phyloP scores from a whole-genome alignment of 371 early-diverging fungal genomes.

The Chytridium lagenaria region DNA sequence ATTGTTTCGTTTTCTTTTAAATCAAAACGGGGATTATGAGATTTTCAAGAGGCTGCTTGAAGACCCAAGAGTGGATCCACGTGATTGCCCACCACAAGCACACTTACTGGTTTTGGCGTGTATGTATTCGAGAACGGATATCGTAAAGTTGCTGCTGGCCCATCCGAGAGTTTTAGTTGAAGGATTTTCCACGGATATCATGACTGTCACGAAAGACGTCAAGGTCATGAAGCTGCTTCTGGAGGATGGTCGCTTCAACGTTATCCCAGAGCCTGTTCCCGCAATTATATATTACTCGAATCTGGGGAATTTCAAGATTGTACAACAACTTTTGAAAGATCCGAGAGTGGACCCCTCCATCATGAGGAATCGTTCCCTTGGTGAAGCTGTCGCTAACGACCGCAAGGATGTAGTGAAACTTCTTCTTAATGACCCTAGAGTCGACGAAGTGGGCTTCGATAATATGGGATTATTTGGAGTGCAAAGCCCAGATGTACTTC shows the following conservation, averaged over 20 bases:
- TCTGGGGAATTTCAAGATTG: conserved; percentile 2
- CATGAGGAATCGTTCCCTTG: conserved; percentile 1
- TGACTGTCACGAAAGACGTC: background rate
- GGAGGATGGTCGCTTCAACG: background rate
- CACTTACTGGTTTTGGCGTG: too few relatives aligned
- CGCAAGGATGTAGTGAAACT: conserved; percentile 16
- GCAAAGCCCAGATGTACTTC: background rate
- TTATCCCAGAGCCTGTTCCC: background rate
- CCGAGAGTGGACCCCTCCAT: conserved; percentile 22
- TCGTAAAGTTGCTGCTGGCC: background rate
- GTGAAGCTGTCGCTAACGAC: conserved; percentile 8
- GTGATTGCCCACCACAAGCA: too few relatives aligned
- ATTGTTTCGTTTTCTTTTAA: too few relatives aligned
- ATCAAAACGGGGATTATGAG: too few relatives aligned
- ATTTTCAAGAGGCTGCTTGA: too few relatives aligned
- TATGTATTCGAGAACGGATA: too few relatives aligned
- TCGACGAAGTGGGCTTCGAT: background rate
- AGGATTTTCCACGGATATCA: too few relatives aligned
- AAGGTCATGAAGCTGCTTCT: background rate
- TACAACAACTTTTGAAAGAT: conserved; percentile 18
- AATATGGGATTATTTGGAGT: background rate
- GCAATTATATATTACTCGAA: background rate
- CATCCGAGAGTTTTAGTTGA: background rate
- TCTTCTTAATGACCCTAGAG: conserved; percentile 15
- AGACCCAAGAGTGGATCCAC: too few relatives aligned